A percentile compares a stretch with the other conserved stretches of the same genome.
These are phyloP conservation scores for Cladosporium phlei DNA, from an alignment of 2,329 filamentous ascomycete species.

Conservation along the genomic window DNA sequence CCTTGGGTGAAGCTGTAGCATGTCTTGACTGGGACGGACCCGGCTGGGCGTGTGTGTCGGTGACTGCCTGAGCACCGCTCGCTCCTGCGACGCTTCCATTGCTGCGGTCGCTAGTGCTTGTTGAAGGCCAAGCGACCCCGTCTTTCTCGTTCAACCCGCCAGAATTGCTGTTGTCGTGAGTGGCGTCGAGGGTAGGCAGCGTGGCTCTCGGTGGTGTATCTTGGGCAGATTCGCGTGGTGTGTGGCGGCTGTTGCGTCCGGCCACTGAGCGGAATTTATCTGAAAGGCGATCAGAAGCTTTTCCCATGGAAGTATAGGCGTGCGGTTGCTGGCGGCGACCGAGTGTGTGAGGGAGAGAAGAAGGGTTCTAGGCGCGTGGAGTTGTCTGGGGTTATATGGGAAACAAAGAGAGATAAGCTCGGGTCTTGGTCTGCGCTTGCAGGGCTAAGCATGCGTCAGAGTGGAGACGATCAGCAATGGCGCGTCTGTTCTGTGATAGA, in stretches of 20 bases:
- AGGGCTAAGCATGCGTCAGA: slow-evolving; percentile 6
- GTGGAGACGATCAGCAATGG: background rate
- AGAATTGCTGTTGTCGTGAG: slow-evolving; percentile 25
- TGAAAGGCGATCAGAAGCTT: slow-evolving; percentile 49
- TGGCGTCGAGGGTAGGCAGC: slow-evolving; percentile 25
- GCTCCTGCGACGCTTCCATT: slow-evolving; percentile 25
- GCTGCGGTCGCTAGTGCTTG: slow-evolving; percentile 18
- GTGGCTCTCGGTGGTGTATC: slow-evolving; percentile 29
- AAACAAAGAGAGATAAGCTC: background rate
- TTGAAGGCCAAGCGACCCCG: slow-evolving; percentile 23
- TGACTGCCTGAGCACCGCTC: slow-evolving; percentile 24
- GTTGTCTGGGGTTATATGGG: slow-evolving; percentile 1
- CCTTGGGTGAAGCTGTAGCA: slow-evolving; percentile 35
- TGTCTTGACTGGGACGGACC: slow-evolving; percentile 18
- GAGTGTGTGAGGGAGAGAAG: slow-evolving; percentile 7
- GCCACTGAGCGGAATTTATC: slow-evolving; percentile 49
- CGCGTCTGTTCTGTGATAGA: too few species aligned
- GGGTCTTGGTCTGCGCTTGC: background rate
- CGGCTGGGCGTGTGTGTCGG: slow-evolving; percentile 20
- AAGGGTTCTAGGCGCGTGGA: background rate
- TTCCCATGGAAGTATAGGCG: slow-evolving; percentile 46
- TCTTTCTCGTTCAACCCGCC: slow-evolving; percentile 29
- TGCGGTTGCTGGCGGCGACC: slow-evolving; percentile 12
- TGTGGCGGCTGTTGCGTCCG: slow-evolving; percentile 42
- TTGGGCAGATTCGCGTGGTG: slow-evolving; percentile 22